phyloP scores from a whole-genome alignment of 257 asterid species.

The Lycium ferocissimum region DNA sequence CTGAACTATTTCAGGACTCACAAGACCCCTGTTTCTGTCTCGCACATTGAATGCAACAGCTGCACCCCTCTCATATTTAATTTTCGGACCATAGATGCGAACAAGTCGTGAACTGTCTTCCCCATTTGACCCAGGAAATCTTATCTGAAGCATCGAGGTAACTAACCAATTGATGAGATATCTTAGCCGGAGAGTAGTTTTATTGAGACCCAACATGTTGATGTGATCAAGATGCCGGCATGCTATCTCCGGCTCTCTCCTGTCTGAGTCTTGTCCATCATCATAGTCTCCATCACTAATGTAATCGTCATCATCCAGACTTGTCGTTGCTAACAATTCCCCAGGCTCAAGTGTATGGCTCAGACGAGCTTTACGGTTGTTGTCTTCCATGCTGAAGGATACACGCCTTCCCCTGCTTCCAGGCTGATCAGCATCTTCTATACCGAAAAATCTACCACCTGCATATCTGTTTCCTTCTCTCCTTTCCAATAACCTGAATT shows the following conservation, averaged over 20 bases:
- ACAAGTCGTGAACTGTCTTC: slow-evolving; percentile 64
- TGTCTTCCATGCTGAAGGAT: slow-evolving; percentile 82
- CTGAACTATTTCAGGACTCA: slow-evolving; percentile 85
- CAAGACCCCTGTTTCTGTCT: slow-evolving; percentile 74
- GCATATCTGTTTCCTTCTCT: slow-evolving; percentile 79
- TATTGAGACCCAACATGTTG: slow-evolving; percentile 88
- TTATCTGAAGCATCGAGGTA: slow-evolving; percentile 83
- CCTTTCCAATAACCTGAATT: slow-evolving; percentile 85
- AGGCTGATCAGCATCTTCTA: slow-evolving; percentile 83
- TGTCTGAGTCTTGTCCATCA: slow-evolving; percentile 75
- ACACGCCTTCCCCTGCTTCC: slow-evolving; percentile 86
- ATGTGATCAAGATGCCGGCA: slow-evolving; percentile 92
- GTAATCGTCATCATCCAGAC: slow-evolving; percentile 81
- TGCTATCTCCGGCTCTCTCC: slow-evolving; percentile 85
- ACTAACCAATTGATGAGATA: slow-evolving; percentile 93
- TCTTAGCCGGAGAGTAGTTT: slow-evolving; percentile 83
- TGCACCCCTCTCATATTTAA: slow-evolving; percentile 94
- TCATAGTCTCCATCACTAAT: slow-evolving; percentile 71
- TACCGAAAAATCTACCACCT: slow-evolving; percentile 84
- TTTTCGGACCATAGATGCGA: slow-evolving; percentile 94
- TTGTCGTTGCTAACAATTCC: slow-evolving; percentile 55
- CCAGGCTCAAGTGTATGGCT: slow-evolving; percentile 68
- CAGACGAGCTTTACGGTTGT: slow-evolving; percentile 49
- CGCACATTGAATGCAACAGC: slow-evolving; percentile 88
- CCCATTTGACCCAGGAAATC: slow-evolving; percentile 60